Evolutionary conservation across 106 monocot genomes (phyloP).

Genomic region (Dendrobium chrysotoxum): DNA sequence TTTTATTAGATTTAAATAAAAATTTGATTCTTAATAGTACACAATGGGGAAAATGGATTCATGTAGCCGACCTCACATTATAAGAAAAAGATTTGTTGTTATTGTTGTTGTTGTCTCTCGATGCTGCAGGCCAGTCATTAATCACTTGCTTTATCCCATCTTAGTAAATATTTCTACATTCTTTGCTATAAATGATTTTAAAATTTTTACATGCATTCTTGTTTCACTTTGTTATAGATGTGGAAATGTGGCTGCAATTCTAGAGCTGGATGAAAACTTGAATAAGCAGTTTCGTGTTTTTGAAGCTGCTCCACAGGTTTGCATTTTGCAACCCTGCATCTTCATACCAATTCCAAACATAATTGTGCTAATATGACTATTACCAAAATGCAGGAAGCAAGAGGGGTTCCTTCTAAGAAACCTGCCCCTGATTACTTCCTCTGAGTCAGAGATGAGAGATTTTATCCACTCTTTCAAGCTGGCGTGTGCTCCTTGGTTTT

Average conservation of each 20-base stretch:
- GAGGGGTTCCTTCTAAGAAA: conserved; percentile 84
- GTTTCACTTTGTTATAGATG: conserved; percentile 37
- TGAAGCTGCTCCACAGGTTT: conserved; percentile 88
- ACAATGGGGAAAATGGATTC: no score
- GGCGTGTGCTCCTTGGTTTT: not conserved
- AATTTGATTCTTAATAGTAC: no score
- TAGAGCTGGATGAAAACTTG: conserved; percentile 95
- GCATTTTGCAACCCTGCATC: not conserved
- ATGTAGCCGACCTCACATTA: no score
- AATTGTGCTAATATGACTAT: not conserved
- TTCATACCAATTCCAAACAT: not conserved
- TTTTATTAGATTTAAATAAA: no score
- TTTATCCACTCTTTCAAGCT: not conserved
- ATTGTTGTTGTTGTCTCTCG: no score
- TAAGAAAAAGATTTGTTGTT: no score
- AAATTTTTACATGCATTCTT: not conserved
- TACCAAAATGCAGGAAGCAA: conserved; percentile 60
- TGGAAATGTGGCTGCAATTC: conserved; percentile 97
- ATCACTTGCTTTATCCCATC: no score
- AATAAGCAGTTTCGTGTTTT: conserved; percentile 90
- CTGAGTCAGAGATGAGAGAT: conserved; percentile 15
- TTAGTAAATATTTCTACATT: no score
- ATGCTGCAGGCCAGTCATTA: no score
- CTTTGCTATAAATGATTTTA: not conserved
- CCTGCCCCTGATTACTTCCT: conserved; percentile 97